These are phyloP conservation scores for Fomitiporia mediterranea DNA, from an alignment of 1,284 basidiomycete genomes.

Conservation along the genomic window DNA sequence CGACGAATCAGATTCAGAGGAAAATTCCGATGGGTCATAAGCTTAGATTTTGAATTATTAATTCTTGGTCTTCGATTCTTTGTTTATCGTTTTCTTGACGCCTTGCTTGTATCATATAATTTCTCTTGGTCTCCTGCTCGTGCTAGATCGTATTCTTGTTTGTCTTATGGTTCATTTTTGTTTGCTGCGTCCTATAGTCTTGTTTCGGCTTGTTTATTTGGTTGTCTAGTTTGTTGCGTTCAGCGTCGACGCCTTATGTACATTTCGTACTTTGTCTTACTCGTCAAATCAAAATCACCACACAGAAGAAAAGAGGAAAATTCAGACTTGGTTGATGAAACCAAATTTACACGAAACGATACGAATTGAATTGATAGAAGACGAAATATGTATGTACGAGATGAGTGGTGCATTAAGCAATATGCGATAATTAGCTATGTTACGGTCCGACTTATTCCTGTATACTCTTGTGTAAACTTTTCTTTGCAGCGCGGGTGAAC, in stretches of 20 bases:
- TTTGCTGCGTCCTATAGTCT: no score
- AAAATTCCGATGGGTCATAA: constrained; percentile 47
- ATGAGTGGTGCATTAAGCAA: no score
- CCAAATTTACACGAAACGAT: not conserved
- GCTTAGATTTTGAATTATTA: constrained; percentile 17
- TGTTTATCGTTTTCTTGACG: not conserved
- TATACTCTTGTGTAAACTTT: no score
- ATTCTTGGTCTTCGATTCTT: not conserved
- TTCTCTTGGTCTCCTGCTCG: not conserved
- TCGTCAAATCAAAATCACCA: no score
- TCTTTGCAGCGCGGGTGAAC: not conserved
- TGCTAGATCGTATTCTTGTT: not conserved
- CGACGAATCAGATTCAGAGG: constrained; percentile 43
- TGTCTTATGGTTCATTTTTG: no score
- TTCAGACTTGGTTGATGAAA: constrained; percentile 1
- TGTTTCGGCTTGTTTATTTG: no score
- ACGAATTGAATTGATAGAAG: no score
- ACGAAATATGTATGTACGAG: no score
- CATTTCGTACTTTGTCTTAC: not conserved
- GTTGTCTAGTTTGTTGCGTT: not conserved
- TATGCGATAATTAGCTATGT: no score
- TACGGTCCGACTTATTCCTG: no score
- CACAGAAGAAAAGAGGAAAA: no score
- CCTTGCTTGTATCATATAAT: not conserved
- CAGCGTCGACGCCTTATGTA: not conserved